These are phyloP conservation scores for Solanum chiquidenum DNA, from an alignment of 257 asterid species.

Conservation along the genomic window DNA sequence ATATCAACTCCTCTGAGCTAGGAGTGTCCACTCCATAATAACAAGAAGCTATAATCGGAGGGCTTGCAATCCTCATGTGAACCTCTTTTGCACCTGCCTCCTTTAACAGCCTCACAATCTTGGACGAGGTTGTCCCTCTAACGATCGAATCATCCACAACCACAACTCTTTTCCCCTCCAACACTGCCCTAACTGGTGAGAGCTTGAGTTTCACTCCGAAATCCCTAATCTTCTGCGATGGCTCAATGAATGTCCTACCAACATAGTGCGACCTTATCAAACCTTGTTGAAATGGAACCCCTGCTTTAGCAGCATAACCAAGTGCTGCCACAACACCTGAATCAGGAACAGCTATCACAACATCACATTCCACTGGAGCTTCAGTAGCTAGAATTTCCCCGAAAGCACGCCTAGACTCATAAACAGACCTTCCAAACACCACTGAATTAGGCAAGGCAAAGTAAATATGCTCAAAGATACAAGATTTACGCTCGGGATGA, in stretches of 20 bases:
- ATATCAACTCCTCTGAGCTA: slow-evolving; percentile 61
- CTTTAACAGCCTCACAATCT: slow-evolving; percentile 77
- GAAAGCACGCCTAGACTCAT: slow-evolving; percentile 55
- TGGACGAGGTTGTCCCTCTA: slow-evolving; percentile 83
- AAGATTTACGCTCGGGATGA: slow-evolving; percentile 56
- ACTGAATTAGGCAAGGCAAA: slow-evolving; percentile 67
- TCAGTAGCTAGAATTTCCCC: slow-evolving; percentile 71
- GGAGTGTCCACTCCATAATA: slow-evolving; percentile 92
- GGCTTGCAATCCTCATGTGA: slow-evolving; percentile 93
- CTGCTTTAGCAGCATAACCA: slow-evolving; percentile 82
- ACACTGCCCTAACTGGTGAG: slow-evolving; percentile 72
- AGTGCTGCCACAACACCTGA: slow-evolving; percentile 93
- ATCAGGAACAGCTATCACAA: slow-evolving; percentile 89
- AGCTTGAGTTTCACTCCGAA: slow-evolving; percentile 86
- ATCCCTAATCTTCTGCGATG: slow-evolving; percentile 84
- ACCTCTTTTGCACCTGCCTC: slow-evolving; percentile 92
- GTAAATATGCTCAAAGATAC: slow-evolving; percentile 86
- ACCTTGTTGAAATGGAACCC: slow-evolving; percentile 88
- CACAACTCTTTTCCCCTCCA: slow-evolving; percentile 95
- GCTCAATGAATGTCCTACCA: slow-evolving; percentile 90
- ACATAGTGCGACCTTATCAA: slow-evolving; percentile 85
- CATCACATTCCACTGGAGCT: slow-evolving; percentile 85
- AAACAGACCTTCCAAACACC: slow-evolving; percentile 74
- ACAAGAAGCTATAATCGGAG: slow-evolving; percentile 78
- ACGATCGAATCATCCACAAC: slow-evolving; percentile 96